phyloP scores from a whole-genome alignment of 768 basidiomycete genomes.

The Melanogaster broomeanus region DNA sequence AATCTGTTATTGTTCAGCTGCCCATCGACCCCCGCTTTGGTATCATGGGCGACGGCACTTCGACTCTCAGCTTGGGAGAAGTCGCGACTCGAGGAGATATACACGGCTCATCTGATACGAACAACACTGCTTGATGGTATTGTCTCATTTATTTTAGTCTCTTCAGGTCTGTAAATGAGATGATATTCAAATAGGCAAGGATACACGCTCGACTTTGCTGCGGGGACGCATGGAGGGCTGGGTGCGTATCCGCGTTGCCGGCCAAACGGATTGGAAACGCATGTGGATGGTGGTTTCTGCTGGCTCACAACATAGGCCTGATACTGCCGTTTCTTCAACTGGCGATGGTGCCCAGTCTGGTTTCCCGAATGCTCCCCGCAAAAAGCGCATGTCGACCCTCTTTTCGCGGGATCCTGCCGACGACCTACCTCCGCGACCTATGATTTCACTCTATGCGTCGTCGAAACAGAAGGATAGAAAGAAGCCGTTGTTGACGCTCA shows the following conservation, averaged over 20 bases:
- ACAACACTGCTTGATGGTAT: conserved; percentile 61
- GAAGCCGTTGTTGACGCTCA: conserved; percentile 69
- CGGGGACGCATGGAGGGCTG: conserved; percentile 86
- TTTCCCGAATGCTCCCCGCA: conserved; percentile 28
- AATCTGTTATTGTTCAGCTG: conserved; percentile 91
- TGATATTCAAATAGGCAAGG: conserved; percentile 35
- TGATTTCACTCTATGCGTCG: conserved; percentile 61
- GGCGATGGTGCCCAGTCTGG: conserved; percentile 28
- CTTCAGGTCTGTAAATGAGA: conserved; percentile 27
- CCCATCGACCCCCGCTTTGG: conserved; percentile 63
- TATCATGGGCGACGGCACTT: conserved; percentile 91
- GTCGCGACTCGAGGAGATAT: conserved; percentile 92
- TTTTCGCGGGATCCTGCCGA: conserved; percentile 56
- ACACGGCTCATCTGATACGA: conserved; percentile 90
- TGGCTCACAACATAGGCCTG: conserved; percentile 35
- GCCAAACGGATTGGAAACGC: conserved; percentile 96
- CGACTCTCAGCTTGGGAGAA: conserved; percentile 95
- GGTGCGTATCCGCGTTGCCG: conserved; percentile 88
- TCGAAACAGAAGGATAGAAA: conserved; percentile 75
- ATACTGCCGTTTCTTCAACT: conserved; percentile 21
- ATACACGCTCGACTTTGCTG: conserved; percentile 61
- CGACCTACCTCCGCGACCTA: conserved; percentile 36
- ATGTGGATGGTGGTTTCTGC: conserved; percentile 80
- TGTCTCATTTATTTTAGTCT: conserved; percentile 17
- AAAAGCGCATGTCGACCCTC: conserved; percentile 60